A percentile compares a stretch with the other conserved stretches of the same genome.
phyloP scores from a whole-genome alignment of 306 rosid species.

The Rosa chinensis region DNA sequence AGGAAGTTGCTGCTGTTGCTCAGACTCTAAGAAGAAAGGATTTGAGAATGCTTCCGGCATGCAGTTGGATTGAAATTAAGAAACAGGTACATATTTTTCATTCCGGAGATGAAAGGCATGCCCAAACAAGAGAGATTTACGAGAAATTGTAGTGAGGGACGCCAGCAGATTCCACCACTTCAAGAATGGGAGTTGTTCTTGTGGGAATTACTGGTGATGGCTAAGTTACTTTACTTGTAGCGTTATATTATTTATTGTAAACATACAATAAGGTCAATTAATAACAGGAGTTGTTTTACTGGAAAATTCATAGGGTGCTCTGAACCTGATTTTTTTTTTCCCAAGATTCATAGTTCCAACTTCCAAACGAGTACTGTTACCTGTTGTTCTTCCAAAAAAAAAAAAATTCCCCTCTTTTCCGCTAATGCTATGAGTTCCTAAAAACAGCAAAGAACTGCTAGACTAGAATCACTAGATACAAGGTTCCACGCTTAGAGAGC shows the following conservation, averaged over 20 bases:
- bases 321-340: too few species aligned
- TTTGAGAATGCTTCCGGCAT: conserved; percentile 63
- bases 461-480: not conserved
- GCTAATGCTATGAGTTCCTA: not conserved
- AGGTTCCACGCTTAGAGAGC: not conserved
- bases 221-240: conserved; percentile 12
- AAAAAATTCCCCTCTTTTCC: too few species aligned
- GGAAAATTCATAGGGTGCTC: not conserved
- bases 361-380: too few species aligned
- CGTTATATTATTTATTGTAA: conserved; percentile 5
- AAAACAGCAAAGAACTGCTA: not conserved
- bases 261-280: conserved; percentile 13
- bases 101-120: conserved; percentile 60
- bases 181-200: conserved; percentile 78
- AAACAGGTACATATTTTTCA: conserved; percentile 49
- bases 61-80: conserved; percentile 76
- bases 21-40: conserved; percentile 73
- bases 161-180: conserved; percentile 89
- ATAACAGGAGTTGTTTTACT: not conserved
- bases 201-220: conserved; percentile 54
- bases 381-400: too few species aligned
- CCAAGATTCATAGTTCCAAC: too few species aligned
- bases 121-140: conserved; percentile 48
- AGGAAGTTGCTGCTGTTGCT: conserved; percentile 82
- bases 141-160: conserved; percentile 69